Evolutionary conservation across 306 rosid species (phyloP).

Genomic region (Malus sylvestris): DNA sequence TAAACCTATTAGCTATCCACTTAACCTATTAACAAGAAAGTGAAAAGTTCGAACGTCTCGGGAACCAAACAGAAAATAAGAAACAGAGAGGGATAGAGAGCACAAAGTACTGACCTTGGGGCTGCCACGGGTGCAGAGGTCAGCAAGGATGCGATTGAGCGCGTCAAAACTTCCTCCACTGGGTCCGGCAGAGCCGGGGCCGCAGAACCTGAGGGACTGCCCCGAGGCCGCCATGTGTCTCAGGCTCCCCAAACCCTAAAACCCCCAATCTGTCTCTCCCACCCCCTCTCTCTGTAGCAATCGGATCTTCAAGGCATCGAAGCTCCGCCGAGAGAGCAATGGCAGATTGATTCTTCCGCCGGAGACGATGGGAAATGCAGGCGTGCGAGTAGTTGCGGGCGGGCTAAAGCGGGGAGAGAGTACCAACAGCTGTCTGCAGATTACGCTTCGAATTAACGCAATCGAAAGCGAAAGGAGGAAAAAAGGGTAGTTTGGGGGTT

Average conservation of each 20-base stretch:
- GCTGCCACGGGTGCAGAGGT: constrained; percentile 82
- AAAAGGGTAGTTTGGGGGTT: neutral
- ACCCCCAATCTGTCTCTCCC: neutral
- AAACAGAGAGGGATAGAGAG: neutral
- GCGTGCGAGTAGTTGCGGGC: neutral
- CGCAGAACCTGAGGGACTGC: constrained; percentile 52
- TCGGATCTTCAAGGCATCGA: neutral
- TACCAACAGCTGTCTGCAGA: neutral
- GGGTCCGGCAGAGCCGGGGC: constrained; percentile 36
- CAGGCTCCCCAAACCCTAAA: constrained; percentile 35
- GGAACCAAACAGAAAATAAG: neutral
- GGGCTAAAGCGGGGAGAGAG: neutral
- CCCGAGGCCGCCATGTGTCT: constrained; percentile 46
- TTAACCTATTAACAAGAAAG: neutral
- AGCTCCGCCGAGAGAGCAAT: neutral
- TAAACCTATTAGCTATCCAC: neutral
- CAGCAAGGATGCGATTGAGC: constrained; percentile 75
- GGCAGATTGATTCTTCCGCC: neutral
- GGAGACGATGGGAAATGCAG: neutral
- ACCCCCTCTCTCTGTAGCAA: neutral
- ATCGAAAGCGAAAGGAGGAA: neutral
- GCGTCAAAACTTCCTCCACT: constrained; percentile 57
- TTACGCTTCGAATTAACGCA: neutral
- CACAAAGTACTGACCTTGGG: constrained; percentile 44
- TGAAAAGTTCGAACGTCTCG: neutral